Evolutionary conservation across 1,284 basidiomycete genomes (phyloP), one percentile per base, ranked within the genome.

Genomic region (Ustilago lituana): DNA sequence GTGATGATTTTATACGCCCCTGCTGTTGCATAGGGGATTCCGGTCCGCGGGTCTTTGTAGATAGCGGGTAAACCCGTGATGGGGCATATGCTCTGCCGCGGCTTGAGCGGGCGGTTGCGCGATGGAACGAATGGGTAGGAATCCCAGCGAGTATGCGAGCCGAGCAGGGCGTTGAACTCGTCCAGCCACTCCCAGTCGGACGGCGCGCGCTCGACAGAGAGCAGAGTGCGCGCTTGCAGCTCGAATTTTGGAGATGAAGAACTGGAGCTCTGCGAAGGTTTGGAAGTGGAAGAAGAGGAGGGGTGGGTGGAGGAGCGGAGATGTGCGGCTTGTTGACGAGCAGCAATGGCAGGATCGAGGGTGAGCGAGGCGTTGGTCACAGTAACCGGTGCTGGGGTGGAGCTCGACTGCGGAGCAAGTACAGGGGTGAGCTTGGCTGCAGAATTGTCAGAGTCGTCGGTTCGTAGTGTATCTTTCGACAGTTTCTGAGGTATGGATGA

Each of bases 151-250:
- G 82, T 82, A 58, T 86, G 85, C 19, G 81, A 85, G 5, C 91
- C 91, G 71, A 93, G 91, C 83, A 93, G 84, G 1, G 89, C 88
- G 11, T 85, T 79, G 88, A 91, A 91, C 3, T 88, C 90, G 40
- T 89, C 87, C 40, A 84, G 84, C 89, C 90, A 91, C 11, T 46
- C 50, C 47, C 60, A 65, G 29, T 67, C 67, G 12, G 54, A 41
- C 3, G 71, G 68, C 15, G 50, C 20, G 4, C 63, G 48, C 27
- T 74, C 65, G 24, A 80, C 44, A 5, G 73, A 72, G 7, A 79
- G 51, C 5, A 78, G 36, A 10, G 73, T 78, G 23, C 77, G 74
- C 1, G 75, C 49, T 15, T 75, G 68, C 4, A 47, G 36, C 27
- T 69, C 66, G 17, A 23, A 54, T 6, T 12, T 44, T 9, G 23